Percentiles rank a stretch among this genome's conserved stretches.
Evolutionary conservation across 2,329 filamentous ascomycete species (phyloP).

Genomic region (Hysterium pulicare): DNA sequence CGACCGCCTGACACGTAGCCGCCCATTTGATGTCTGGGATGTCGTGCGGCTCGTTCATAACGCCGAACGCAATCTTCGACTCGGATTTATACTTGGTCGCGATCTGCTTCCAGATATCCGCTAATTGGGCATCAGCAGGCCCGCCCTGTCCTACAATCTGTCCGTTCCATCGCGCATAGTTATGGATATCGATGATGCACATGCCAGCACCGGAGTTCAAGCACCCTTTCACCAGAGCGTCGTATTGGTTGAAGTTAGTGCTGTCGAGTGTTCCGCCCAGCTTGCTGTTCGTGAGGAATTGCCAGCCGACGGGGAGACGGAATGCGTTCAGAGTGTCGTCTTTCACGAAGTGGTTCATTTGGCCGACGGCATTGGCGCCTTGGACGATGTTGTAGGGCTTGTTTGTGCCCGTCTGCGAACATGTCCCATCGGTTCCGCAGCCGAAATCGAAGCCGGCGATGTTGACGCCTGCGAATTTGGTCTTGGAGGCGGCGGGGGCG

Average conservation of each 20-base stretch:
- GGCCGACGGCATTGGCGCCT: slow-evolving; percentile 39
- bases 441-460: slow-evolving; percentile 51
- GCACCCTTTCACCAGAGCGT: slow-evolving; percentile 56
- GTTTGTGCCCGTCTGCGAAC: slow-evolving; percentile 14
- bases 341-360: slow-evolving; percentile 57
- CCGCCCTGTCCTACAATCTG: slow-evolving; percentile 64
- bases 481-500: not conserved
- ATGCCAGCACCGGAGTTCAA: slow-evolving; percentile 51
- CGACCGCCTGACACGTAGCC: slow-evolving; percentile 57
- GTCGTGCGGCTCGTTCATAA: slow-evolving; percentile 66
- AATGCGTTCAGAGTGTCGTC: slow-evolving; percentile 56
- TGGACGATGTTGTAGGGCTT: slow-evolving; percentile 18
- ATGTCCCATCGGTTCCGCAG: slow-evolving; percentile 31
- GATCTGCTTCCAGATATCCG: slow-evolving; percentile 53
- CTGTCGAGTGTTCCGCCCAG: slow-evolving; percentile 50
- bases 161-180: slow-evolving; percentile 56
- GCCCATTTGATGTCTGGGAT: slow-evolving; percentile 58
- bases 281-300: slow-evolving; percentile 55
- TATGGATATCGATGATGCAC: slow-evolving; percentile 57
- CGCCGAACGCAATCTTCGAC: slow-evolving; percentile 57
- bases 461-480: slow-evolving; percentile 37
- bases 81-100: slow-evolving; percentile 57
- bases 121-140: slow-evolving; percentile 57
- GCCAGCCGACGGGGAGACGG: slow-evolving; percentile 58
- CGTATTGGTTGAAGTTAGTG: slow-evolving; percentile 50